Evolutionary conservation across 208 protist genomes (phyloP).

Genomic region (Crithidia thermophila): DNA sequence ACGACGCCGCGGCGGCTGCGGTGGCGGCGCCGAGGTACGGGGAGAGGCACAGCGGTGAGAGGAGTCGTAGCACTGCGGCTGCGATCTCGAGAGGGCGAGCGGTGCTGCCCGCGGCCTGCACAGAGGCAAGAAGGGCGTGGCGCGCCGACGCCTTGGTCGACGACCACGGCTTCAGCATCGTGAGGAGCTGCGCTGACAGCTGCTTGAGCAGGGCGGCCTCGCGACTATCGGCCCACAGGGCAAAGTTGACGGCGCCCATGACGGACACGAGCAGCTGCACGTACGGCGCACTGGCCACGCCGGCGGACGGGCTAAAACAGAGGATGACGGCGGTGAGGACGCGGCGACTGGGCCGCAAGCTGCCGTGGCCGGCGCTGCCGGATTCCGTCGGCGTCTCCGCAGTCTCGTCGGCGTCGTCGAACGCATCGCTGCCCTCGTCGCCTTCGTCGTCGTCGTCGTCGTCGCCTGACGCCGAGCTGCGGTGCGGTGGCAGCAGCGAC

Average conservation of each 20-base stretch:
- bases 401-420: not conserved
- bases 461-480: constrained; percentile 15
- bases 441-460: constrained; percentile 22
- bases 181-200: constrained; percentile 27
- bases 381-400: not conserved
- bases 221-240: constrained; percentile 52
- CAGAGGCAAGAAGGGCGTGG: not conserved
- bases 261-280: constrained; percentile 46
- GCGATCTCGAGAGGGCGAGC: constrained; percentile 18
- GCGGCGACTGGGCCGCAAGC: constrained; percentile 48
- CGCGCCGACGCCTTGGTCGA: not conserved
- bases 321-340: constrained; percentile 53
- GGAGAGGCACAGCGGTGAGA: constrained; percentile 64
- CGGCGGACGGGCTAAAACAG: constrained; percentile 20
- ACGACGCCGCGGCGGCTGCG: not conserved
- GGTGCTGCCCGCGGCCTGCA: no score
- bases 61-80: constrained; percentile 56
- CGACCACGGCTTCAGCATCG: constrained; percentile 12
- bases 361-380: no score
- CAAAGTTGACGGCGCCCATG: constrained; percentile 44
- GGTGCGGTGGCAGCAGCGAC: not conserved
- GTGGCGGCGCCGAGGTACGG: constrained; percentile 30
- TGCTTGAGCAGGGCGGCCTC: constrained; percentile 33
- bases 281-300: constrained; percentile 35
- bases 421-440: not conserved